These are phyloP conservation scores for Fusarium abutilonis DNA, from an alignment of 2,329 filamentous ascomycete genomes.

Conservation along the genomic window DNA sequence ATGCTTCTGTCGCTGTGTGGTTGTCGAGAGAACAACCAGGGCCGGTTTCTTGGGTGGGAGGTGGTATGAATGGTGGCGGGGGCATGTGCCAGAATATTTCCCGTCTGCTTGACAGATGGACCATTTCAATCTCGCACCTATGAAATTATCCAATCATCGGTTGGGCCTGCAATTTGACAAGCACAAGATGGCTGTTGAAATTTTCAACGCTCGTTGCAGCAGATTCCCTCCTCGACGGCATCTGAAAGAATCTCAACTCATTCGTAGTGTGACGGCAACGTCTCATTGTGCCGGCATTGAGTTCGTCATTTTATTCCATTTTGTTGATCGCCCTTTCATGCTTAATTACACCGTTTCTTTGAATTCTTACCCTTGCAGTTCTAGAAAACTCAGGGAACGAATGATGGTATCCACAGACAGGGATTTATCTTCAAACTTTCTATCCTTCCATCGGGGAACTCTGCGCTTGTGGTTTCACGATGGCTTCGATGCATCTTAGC, in stretches of 20 bases:
- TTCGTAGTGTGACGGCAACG: slow-evolving; percentile 10
- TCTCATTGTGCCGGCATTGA: slow-evolving; percentile 7
- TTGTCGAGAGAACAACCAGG: slow-evolving; percentile 19
- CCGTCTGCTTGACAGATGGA: slow-evolving; percentile 7
- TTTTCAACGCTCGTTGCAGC: slow-evolving; percentile 27
- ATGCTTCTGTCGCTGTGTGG: slow-evolving; percentile 23
- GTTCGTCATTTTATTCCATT: slow-evolving; percentile 15
- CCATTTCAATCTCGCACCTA: slow-evolving; percentile 14
- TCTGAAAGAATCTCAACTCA: slow-evolving; percentile 6
- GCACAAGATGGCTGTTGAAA: slow-evolving; percentile 17
- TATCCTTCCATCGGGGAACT: neutral
- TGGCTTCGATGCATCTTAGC: slow-evolving; percentile 1
- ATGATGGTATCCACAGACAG: slow-evolving; percentile 13
- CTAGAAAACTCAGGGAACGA: slow-evolving; percentile 38
- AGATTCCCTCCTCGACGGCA: slow-evolving; percentile 3
- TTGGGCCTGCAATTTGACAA: slow-evolving; percentile 3
- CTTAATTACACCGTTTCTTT: slow-evolving; percentile 40
- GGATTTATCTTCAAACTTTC: slow-evolving; percentile 21
- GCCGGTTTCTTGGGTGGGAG: slow-evolving; percentile 18
- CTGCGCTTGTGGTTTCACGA: neutral
- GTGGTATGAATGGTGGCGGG: slow-evolving; percentile 27
- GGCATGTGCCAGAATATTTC: slow-evolving; percentile 32
- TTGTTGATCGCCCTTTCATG: slow-evolving; percentile 36
- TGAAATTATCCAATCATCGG: slow-evolving; percentile 23
- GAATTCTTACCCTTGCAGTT: slow-evolving; percentile 29